phyloP scores from a whole-genome alignment of 2,329 filamentous ascomycete genomes.

The Phialophora macrospora region DNA sequence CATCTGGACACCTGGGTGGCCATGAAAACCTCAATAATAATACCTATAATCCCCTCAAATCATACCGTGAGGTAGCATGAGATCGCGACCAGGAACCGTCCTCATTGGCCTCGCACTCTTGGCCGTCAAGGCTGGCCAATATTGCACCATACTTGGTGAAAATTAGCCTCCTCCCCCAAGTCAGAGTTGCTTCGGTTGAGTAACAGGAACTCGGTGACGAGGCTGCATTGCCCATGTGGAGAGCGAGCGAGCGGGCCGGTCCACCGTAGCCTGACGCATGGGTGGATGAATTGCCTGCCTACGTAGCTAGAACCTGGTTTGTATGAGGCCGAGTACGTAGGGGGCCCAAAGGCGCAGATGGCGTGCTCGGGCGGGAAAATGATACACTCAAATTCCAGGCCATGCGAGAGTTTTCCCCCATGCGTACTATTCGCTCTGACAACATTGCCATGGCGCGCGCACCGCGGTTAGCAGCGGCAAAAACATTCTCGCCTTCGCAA shows the following conservation, averaged over 20 bases:
- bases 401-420: neutral
- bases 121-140: neutral
- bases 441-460: neutral
- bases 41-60: neutral
- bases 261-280: neutral
- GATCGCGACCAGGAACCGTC: neutral
- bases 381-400: neutral
- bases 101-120: neutral
- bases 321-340: neutral
- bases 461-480: neutral
- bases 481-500: too few relatives aligned
- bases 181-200: conserved; percentile 5
- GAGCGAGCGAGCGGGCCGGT: neutral
- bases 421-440: neutral
- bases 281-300: neutral
- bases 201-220: neutral
- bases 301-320: neutral
- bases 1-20: neutral
- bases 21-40: neutral
- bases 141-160: conserved; percentile 30
- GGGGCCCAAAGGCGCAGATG: neutral
- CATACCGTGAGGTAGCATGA: neutral
- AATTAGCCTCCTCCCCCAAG: conserved; percentile 7
- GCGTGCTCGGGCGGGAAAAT: conserved; percentile 4
- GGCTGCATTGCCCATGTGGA: neutral